A percentile compares a stretch with the other conserved stretches of the same genome.
phyloP scores from a whole-genome alignment of 1,139 yeast species.

The Scheffersomyces parashehatae region DNA sequence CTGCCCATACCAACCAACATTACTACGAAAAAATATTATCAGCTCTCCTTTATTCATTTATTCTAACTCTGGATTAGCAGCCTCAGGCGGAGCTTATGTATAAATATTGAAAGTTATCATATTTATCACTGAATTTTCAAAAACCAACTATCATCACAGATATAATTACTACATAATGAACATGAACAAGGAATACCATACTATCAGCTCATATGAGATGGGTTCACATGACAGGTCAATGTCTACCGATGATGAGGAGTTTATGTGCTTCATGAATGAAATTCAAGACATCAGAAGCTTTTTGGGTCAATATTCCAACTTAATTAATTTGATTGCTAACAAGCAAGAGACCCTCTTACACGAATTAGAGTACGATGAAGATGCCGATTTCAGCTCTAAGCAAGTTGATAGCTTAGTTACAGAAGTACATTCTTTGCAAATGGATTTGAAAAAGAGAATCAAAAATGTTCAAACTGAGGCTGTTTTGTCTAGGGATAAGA shows the following conservation, averaged over 20 bases:
- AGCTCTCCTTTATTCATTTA: no score
- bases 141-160: no score
- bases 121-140: no score
- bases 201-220: slow-evolving; percentile 28
- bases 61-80: no score
- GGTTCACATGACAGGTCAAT: slow-evolving; percentile 20
- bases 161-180: no score
- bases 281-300: slow-evolving; percentile 76
- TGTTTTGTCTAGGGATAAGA: slow-evolving; percentile 64
- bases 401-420: slow-evolving; percentile 73
- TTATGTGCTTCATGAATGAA: slow-evolving; percentile 74
- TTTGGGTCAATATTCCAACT: slow-evolving; percentile 71
- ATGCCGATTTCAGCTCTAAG: slow-evolving; percentile 63
- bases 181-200: neutral
- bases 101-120: no score
- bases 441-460: slow-evolving; percentile 68
- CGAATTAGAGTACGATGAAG: slow-evolving; percentile 69
- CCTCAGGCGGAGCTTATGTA: no score
- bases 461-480: slow-evolving; percentile 66
- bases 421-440: slow-evolving; percentile 76
- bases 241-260: slow-evolving; percentile 45
- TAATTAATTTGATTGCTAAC: slow-evolving; percentile 73
- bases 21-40: no score
- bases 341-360: slow-evolving; percentile 78
- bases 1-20: no score